These are phyloP conservation scores for Orobanche coerulescens DNA, from an alignment of 257 asterid genomes.

Conservation along the genomic window DNA sequence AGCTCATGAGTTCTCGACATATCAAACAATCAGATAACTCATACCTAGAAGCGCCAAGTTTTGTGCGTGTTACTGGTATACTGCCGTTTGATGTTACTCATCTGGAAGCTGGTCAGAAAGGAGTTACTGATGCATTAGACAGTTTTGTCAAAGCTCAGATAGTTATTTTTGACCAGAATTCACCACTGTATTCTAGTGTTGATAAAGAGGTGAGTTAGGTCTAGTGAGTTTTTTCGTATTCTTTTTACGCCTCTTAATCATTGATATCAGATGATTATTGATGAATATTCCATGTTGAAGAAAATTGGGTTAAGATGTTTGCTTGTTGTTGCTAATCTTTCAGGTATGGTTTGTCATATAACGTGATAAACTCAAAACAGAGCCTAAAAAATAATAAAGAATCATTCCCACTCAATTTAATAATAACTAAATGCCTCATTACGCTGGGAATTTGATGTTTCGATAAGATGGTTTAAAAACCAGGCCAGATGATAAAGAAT, in stretches of 20 bases:
- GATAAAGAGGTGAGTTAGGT: slow-evolving; percentile 60
- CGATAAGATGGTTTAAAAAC: not conserved
- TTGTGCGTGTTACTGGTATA: slow-evolving; percentile 60
- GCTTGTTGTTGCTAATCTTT: not conserved
- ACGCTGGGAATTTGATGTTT: not conserved
- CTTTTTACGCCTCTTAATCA: not conserved
- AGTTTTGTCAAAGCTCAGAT: slow-evolving; percentile 96
- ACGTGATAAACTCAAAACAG: not conserved
- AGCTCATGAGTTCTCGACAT: slow-evolving; percentile 20
- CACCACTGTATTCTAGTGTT: slow-evolving; percentile 51
- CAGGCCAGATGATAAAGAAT: not conserved
- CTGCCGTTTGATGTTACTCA: slow-evolving; percentile 48
- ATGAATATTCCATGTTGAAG: slow-evolving; percentile 1
- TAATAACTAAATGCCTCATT: not conserved
- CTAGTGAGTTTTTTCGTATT: slow-evolving; percentile 5
- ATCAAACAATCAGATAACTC: slow-evolving; percentile 26
- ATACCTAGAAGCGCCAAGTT: slow-evolving; percentile 52
- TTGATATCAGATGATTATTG: slow-evolving; percentile 4
- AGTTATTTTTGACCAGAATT: slow-evolving; percentile 61
- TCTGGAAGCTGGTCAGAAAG: slow-evolving; percentile 42
- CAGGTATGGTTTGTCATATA: not conserved
- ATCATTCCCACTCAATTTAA: not conserved
- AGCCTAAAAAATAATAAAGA: not conserved
- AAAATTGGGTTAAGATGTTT: not conserved
- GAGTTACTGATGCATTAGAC: slow-evolving; percentile 48